phyloP scores from a whole-genome alignment of 140 eudicot species.

The Eryngium alpinum region DNA sequence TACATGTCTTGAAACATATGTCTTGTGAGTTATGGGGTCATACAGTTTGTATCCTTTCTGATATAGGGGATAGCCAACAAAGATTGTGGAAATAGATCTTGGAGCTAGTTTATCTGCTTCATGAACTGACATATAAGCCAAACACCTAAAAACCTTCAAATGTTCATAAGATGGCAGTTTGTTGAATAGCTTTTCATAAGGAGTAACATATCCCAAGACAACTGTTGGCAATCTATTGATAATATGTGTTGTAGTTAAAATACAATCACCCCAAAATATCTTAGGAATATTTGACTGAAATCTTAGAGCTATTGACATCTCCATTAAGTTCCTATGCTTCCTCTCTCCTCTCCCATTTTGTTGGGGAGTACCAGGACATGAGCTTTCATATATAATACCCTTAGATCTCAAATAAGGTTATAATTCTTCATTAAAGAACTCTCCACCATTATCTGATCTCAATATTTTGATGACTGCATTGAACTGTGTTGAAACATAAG shows the following conservation, averaged over 20 bases:
- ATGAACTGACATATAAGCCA: not conserved
- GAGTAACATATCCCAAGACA: not conserved
- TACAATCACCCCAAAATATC: slow-evolving; percentile 9
- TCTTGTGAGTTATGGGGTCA: no score
- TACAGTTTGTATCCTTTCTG: no score
- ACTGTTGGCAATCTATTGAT: not conserved
- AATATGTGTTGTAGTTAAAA: not conserved
- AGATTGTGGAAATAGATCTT: not conserved
- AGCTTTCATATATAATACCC: not conserved
- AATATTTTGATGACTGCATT: not conserved
- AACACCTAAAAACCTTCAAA: not conserved
- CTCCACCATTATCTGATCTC: slow-evolving; percentile 6
- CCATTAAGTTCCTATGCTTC: not conserved
- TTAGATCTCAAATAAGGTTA: not conserved
- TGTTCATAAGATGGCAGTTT: not conserved
- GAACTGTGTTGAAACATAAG: not conserved
- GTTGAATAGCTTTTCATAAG: not conserved
- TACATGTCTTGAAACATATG: no score
- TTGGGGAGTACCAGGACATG: not conserved
- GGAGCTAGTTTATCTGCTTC: not conserved
- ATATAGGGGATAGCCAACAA: not conserved
- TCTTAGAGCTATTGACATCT: not conserved
- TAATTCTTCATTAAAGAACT: not conserved
- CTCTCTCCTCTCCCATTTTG: slow-evolving; percentile 13
- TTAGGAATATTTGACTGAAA: not conserved